These are phyloP conservation scores for Diaporthe humulicola DNA, from an alignment of 2,329 filamentous ascomycete genomes.

Conservation along the genomic window DNA sequence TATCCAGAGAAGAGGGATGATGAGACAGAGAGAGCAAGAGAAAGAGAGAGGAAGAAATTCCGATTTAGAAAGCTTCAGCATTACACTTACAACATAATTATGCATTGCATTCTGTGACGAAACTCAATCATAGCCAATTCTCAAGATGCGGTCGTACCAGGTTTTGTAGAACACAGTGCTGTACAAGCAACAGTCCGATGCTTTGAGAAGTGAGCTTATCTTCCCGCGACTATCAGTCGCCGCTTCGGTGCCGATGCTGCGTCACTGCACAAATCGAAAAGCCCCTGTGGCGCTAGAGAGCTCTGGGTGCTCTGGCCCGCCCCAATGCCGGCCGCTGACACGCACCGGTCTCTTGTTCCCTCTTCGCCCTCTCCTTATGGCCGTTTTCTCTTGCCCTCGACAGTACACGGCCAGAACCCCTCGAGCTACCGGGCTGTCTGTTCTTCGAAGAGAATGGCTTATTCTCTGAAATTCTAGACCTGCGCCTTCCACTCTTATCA, in stretches of 20 bases:
- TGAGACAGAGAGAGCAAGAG: background rate
- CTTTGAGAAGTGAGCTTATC: constrained; percentile 15
- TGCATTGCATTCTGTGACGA: background rate
- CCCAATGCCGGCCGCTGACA: constrained; percentile 37
- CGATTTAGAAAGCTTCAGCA: background rate
- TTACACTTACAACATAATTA: constrained; percentile 14
- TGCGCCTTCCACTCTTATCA: background rate
- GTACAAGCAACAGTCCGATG: background rate
- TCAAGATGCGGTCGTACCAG: background rate
- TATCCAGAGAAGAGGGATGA: constrained; percentile 25
- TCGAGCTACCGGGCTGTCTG: constrained; percentile 17
- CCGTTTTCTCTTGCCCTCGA: constrained; percentile 28
- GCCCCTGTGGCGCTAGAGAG: constrained; percentile 34
- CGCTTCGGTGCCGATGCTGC: constrained; percentile 30
- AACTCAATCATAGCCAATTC: background rate
- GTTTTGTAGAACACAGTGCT: background rate
- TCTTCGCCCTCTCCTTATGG: constrained; percentile 16
- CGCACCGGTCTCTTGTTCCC: constrained; percentile 26
- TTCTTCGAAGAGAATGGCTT: constrained; percentile 33
- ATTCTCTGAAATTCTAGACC: constrained; percentile 8
- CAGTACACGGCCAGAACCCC: constrained; percentile 19
- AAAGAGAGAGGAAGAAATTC: background rate
- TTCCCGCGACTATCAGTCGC: constrained; percentile 20
- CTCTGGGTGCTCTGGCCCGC: constrained; percentile 25
- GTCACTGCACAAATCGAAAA: constrained; percentile 31